These are phyloP conservation scores for Thinopyrum obtusiflorum DNA, from an alignment of 202 grass and related monocot genomes.

Conservation along the genomic window DNA sequence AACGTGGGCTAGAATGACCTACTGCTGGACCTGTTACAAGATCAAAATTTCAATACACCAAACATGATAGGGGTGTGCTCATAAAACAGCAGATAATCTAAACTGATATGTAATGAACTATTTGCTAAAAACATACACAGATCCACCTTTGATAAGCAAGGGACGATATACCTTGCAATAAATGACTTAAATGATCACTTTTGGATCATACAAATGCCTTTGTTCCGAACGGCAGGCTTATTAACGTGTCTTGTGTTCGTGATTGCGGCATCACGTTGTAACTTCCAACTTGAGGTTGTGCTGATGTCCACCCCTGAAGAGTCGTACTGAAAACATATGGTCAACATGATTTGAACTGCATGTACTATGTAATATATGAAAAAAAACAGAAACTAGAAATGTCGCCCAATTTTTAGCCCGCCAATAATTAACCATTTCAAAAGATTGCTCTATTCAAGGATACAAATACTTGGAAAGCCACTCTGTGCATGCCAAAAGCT, in stretches of 20 bases:
- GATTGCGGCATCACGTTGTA: background rate
- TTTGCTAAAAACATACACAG: background rate
- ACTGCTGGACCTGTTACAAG: background rate
- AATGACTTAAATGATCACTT: background rate
- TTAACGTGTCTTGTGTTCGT: background rate
- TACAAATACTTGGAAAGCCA: background rate
- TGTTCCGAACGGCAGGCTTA: background rate
- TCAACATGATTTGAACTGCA: conserved; percentile 12
- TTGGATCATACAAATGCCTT: conserved; percentile 8
- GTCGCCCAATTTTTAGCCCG: background rate
- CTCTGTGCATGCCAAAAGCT: background rate
- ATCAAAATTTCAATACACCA: background rate
- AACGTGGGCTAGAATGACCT: background rate
- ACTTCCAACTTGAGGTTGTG: background rate
- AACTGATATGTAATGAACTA: background rate
- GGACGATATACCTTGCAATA: conserved; percentile 10
- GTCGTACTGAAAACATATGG: background rate
- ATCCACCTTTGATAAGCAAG: background rate
- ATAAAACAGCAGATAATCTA: background rate
- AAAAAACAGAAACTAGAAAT: background rate
- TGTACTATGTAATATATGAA: background rate
- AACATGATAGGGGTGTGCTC: background rate
- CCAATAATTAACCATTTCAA: background rate
- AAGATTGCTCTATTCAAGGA: background rate
- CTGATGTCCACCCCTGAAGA: conserved; percentile 5